A percentile compares a stretch with the other conserved stretches of the same genome.
Conservation (phyloP, 805 yeast genomes). For the Zygosaccharomyces rouxii region DNA sequence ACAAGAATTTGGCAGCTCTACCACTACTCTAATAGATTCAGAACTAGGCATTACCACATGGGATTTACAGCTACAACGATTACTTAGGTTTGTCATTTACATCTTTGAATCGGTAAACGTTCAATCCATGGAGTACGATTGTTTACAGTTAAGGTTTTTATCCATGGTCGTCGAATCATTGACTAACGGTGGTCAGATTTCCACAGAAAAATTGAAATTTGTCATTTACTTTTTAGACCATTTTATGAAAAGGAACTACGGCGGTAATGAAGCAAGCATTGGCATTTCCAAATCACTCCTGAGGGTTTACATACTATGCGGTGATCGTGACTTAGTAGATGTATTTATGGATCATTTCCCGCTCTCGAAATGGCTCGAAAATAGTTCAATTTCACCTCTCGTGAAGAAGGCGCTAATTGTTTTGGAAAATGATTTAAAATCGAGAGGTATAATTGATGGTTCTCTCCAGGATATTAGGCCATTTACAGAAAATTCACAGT, state of each 20-base stretch:
- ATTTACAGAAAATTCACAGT: slow-evolving; percentile 19
- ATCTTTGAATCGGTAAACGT: slow-evolving; percentile 20
- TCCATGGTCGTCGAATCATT: slow-evolving; percentile 19
- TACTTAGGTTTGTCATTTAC: slow-evolving; percentile 25
- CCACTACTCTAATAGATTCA: slow-evolving; percentile 17
- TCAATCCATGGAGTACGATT: slow-evolving; percentile 4
- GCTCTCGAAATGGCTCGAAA: slow-evolving; percentile 17
- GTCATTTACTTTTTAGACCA: slow-evolving; percentile 14
- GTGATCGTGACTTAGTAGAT: slow-evolving; percentile 7
- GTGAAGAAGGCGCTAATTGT: not conserved
- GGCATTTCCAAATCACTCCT: slow-evolving; percentile 22
- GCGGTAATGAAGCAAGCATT: slow-evolving; percentile 6
- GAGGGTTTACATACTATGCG: slow-evolving; percentile 22
- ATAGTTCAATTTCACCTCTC: not conserved
- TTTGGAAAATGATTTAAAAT: not conserved
- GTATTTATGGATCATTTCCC: slow-evolving; percentile 20
- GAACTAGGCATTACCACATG: slow-evolving; percentile 20
- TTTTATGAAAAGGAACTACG: slow-evolving; percentile 14
- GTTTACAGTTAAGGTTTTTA: slow-evolving; percentile 18
- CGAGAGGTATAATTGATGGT: not conserved
- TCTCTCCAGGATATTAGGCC: slow-evolving; percentile 7
- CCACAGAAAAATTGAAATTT: slow-evolving; percentile 20
- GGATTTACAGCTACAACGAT: slow-evolving; percentile 26
- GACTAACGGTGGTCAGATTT: slow-evolving; percentile 4
- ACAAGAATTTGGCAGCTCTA: slow-evolving; percentile 14